Conservation (phyloP, 192 early-diverging fungal species). For the Coemansia sp. region DNA sequence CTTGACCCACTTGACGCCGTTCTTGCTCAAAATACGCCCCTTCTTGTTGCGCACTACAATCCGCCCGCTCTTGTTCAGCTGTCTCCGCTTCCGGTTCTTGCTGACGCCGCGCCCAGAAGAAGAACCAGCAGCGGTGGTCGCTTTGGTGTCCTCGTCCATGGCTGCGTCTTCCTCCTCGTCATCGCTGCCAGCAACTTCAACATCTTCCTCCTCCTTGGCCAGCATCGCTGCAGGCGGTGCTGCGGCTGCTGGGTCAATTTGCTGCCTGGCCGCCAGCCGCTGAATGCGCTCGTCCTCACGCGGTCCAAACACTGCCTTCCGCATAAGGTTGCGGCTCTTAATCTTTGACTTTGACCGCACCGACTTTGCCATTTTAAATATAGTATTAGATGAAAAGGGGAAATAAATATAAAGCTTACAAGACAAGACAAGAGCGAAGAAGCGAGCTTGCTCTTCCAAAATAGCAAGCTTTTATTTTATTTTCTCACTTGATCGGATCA, state of each 20-base stretch:
- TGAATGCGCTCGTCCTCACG: slow-evolving; percentile 46
- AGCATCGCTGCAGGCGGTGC: slow-evolving; percentile 9
- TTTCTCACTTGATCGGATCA: slow-evolving; percentile 16
- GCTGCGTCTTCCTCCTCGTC: slow-evolving; percentile 9
- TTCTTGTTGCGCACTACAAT: slow-evolving; percentile 33
- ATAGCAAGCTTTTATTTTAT: neutral
- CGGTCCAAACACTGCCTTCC: slow-evolving; percentile 44
- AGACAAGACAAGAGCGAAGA: neutral
- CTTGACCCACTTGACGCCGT: slow-evolving; percentile 28
- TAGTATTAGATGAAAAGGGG: neutral
- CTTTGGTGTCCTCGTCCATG: slow-evolving; percentile 7
- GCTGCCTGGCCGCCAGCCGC: slow-evolving; percentile 48
- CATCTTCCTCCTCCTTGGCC: slow-evolving; percentile 10
- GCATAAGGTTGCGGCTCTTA: slow-evolving; percentile 39
- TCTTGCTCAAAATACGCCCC: slow-evolving; percentile 31
- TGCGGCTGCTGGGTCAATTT: slow-evolving; percentile 13
- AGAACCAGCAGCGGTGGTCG: neutral
- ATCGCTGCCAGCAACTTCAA: neutral
- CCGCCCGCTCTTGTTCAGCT: slow-evolving; percentile 14
- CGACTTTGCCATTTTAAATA: slow-evolving; percentile 37
- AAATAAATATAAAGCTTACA: neutral
- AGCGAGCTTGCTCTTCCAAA: neutral
- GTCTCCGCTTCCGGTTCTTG: slow-evolving; percentile 11
- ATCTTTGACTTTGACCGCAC: slow-evolving; percentile 50
- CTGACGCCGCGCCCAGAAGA: neutral